phyloP scores from a whole-genome alignment of 2,329 filamentous ascomycete genomes.

The Diaporthe batatas region DNA sequence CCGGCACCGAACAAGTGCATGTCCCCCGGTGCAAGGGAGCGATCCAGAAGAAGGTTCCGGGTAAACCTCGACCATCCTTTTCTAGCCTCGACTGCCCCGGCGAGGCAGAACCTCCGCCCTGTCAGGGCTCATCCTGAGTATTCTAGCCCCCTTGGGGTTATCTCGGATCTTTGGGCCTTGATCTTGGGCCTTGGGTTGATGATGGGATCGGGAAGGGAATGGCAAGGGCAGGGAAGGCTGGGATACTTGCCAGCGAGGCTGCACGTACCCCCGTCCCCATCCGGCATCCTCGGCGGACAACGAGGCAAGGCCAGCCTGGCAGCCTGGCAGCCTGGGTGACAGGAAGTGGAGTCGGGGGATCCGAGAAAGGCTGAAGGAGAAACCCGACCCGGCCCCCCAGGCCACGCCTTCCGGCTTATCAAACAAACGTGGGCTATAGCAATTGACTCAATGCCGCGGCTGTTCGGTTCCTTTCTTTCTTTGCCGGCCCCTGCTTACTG shows the following conservation, averaged over 20 bases:
- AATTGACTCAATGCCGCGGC: conserved; percentile 28
- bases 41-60: conserved; percentile 25
- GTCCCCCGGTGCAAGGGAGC: conserved; percentile 8
- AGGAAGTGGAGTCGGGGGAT: conserved; percentile 17
- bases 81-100: background rate
- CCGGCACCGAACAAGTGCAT: conserved; percentile 22
- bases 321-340: conserved; percentile 23
- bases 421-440: conserved; percentile 20
- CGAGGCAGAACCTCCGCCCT: background rate
- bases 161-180: conserved; percentile 21
- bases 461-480: background rate
- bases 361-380: conserved; percentile 31
- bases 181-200: background rate
- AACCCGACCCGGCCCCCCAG: conserved; percentile 27
- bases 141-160: background rate
- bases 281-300: conserved; percentile 12
- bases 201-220: background rate
- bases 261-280: background rate
- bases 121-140: conserved; percentile 36
- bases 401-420: conserved; percentile 27
- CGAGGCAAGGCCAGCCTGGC: conserved; percentile 34
- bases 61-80: background rate
- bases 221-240: background rate
- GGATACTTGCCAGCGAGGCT: conserved; percentile 16
- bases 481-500: too few relatives aligned